Base-by-base conservation (phyloP, 129 eudicot species). In the carrot (Daucus carota) region DNA sequence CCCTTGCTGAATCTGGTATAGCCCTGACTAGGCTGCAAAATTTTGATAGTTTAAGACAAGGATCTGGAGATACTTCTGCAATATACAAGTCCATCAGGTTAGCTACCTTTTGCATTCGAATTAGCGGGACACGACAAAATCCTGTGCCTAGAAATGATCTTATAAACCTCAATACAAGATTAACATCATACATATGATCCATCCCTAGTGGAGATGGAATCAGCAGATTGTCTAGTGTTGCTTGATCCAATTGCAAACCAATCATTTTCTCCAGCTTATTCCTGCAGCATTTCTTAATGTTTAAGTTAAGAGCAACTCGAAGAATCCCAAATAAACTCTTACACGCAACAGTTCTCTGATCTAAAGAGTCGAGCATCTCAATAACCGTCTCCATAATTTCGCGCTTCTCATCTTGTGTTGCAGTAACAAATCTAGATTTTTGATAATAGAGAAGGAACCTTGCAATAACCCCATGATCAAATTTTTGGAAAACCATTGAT, bases 21-120 rank as follows among this genome's bases (percentile, higher is more conserved):
- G 84, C 82, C 68, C 36, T 84, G 31, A 85, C 34, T 20, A 91
- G 84, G 20, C 85, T 87, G 81, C 92, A 75, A 78, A 93, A 91
- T 83, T 84, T 93, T 3, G 84, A 87, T 5, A 89, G 84, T 82
- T 89, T 86, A 70, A 93, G 57, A 79, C 82, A 77, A 29, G 90
- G 96, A 85, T 93, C 98, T 5, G 98, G 98, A 0, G 96, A 97
- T 44, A 93, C 90, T 86, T 93, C 98, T 74, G 96, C 87, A n/a
- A 86, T 76, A 77, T 87, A 93, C 44, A 75, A 80, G 44, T 91
- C 97, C 75, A 91, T 73, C 81, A 90, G 77, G 24, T 78, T 63
- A 50, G 87, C 87, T 70, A 89, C 93, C 78, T 74, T 86, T 76
- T 76, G 82, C 83, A 88, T 18, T 76, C 79, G 80, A 34, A 73